phyloP scores from a whole-genome alignment of 2,329 filamentous ascomycete genomes.

The Delphinella strobiligena region DNA sequence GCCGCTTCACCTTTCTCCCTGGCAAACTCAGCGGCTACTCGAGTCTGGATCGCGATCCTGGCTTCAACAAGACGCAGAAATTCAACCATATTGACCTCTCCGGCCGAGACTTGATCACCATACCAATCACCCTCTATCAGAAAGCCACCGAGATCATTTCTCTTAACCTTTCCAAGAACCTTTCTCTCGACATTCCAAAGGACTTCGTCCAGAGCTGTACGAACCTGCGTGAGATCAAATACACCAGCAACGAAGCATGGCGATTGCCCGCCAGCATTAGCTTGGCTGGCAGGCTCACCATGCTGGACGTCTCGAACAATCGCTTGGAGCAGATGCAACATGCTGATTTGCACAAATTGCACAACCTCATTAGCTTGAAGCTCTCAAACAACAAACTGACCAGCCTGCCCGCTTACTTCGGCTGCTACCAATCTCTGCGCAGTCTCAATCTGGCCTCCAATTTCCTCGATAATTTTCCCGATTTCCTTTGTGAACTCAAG shows the following conservation, averaged over 20 bases:
- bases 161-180: constrained; percentile 82
- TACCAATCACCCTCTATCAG: constrained; percentile 86
- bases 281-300: constrained; percentile 68
- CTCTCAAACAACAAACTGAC: constrained; percentile 86
- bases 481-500: constrained; percentile 69
- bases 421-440: constrained; percentile 63
- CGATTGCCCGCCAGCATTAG: constrained; percentile 74
- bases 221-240: constrained; percentile 89
- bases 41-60: constrained; percentile 62
- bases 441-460: constrained; percentile 91
- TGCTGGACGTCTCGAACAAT: constrained; percentile 92
- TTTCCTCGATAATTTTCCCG: constrained; percentile 71
- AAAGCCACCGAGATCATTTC: constrained; percentile 89
- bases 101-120: constrained; percentile 81
- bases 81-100: constrained; percentile 90
- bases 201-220: constrained; percentile 94
- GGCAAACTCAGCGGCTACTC: constrained; percentile 72
- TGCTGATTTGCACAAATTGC: constrained; percentile 64
- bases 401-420: constrained; percentile 69
- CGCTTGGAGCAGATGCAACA: constrained; percentile 76
- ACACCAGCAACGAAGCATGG: constrained; percentile 84
- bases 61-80: constrained; percentile 72
- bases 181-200: constrained; percentile 83
- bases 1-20: constrained; percentile 88
- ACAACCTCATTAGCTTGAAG: constrained; percentile 74